A percentile compares a stretch with the other conserved stretches of the same genome.
These are phyloP conservation scores for Solanum chmielewskii DNA, from an alignment of 257 asterid species.

Conservation along the genomic window DNA sequence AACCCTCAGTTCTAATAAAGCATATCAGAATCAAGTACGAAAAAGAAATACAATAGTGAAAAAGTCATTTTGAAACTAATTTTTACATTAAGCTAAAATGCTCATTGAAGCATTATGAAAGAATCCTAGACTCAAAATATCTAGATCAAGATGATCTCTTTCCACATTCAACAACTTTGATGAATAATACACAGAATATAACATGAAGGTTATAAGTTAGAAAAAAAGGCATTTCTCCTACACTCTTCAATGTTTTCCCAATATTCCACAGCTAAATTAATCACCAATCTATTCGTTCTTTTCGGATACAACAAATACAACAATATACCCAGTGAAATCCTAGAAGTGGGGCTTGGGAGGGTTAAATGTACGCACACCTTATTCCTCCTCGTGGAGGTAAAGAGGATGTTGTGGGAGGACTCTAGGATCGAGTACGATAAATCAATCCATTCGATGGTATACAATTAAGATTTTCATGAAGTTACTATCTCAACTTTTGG, in stretches of 20 bases:
- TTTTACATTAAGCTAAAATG: background rate
- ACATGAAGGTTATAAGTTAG: background rate
- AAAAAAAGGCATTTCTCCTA: background rate
- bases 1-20: no score
- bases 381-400: background rate
- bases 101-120: background rate
- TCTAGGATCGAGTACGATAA: no score
- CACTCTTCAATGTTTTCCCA: background rate
- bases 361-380: background rate
- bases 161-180: background rate
- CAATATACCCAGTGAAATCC: no score
- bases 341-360: background rate
- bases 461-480: no score
- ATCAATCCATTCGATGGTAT: no score
- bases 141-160: constrained; percentile 1
- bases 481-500: no score
- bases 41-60: background rate
- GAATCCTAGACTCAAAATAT: constrained; percentile 7
- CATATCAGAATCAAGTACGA: no score
- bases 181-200: background rate
- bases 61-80: background rate
- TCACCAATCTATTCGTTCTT: background rate
- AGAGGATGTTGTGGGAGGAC: no score
- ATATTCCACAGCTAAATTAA: no score
- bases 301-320: background rate